phyloP scores from a whole-genome alignment of 768 basidiomycete species.

The Auricularia sp. region DNA sequence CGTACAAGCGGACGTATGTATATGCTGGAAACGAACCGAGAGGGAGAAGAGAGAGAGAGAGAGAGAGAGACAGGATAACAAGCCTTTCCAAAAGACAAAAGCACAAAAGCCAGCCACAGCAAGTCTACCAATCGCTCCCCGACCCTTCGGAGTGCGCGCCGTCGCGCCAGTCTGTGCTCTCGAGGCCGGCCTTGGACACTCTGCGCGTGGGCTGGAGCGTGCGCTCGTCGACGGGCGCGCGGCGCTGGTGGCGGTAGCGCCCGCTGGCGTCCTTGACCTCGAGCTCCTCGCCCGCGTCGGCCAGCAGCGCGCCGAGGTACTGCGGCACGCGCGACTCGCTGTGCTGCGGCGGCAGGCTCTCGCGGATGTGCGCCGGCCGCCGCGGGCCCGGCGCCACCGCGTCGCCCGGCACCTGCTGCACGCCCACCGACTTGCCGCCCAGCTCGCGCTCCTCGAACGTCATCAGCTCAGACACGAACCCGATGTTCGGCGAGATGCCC shows the following conservation, averaged over 20 bases:
- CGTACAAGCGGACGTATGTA: no score
- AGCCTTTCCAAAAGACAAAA: no score
- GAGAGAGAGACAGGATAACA: no score
- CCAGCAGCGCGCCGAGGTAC: constrained; percentile 33
- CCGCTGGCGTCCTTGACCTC: constrained; percentile 82
- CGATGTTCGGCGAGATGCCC: constrained; percentile 94
- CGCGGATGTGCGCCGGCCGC: constrained; percentile 56
- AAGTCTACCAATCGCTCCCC: neutral
- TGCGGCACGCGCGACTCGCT: constrained; percentile 14
- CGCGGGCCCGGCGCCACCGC: constrained; percentile 23
- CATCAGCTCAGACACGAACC: constrained; percentile 96
- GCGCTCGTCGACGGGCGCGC: constrained; percentile 78
- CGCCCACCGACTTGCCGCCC: constrained; percentile 64
- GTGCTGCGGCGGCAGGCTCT: constrained; percentile 53
- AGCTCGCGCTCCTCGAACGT: constrained; percentile 88
- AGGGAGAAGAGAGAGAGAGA: no score
- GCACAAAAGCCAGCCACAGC: no score
- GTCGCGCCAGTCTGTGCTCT: constrained; percentile 33
- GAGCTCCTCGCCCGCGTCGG: constrained; percentile 69
- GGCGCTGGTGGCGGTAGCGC: constrained; percentile 76
- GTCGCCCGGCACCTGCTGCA: constrained; percentile 23
- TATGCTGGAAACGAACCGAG: no score
- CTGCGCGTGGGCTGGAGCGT: constrained; percentile 84
- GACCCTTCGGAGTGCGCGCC: neutral
- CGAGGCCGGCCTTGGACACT: constrained; percentile 88